Base-by-base conservation (phyloP, 495 filamentous ascomycete genomes). In the Chaetomium tenue region DNA sequence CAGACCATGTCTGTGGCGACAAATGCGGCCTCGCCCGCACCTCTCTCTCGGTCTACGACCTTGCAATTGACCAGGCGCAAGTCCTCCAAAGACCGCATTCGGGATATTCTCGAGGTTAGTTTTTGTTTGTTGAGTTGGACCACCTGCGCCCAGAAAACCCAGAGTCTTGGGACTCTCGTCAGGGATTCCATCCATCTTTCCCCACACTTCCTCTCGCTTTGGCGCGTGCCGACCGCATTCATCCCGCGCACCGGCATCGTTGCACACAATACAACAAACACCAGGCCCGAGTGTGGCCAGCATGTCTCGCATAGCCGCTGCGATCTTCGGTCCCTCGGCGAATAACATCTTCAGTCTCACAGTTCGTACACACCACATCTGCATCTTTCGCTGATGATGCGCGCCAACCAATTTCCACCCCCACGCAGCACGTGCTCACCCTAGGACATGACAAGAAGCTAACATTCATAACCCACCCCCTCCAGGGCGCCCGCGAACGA, bases 41-140 rank as follows among this genome's bases (percentile, higher is more conserved):
- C 58, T 50, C 39, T 15, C 9, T 15, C 58, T 6, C 40, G 40
- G 39, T n/a, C 28, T 47, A 11, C 60, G 52, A 64, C 68, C 1
- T 39, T 67, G 22, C 70, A 59, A 53, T 59, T 66, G 33, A 22
- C 48, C 42, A 40, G 72, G n/a, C 61, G 72, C 26, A 64, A 62
- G 61, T 77, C 77, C 12, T 73, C 77, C 15, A 74, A 78, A 50
- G 74, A 78, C 20, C 74, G 78, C 42, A 64, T 81, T 61, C 72
- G 72, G 61, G 69, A 71, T 16, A 80, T 81, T 68, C 77, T 81
- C 61, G 73, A 81, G 78, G 79, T 81, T 50, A 71, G 74, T 76
- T 63, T 26, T 50, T 11, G 47, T 28, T 25, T 53, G 23, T 46
- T 46, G 12, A 37, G 20, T 30, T 3, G 18, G 46, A n/a, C n/a